Conservation (phyloP, 305 asterid species). For the Fraxinus paxiana region DNA sequence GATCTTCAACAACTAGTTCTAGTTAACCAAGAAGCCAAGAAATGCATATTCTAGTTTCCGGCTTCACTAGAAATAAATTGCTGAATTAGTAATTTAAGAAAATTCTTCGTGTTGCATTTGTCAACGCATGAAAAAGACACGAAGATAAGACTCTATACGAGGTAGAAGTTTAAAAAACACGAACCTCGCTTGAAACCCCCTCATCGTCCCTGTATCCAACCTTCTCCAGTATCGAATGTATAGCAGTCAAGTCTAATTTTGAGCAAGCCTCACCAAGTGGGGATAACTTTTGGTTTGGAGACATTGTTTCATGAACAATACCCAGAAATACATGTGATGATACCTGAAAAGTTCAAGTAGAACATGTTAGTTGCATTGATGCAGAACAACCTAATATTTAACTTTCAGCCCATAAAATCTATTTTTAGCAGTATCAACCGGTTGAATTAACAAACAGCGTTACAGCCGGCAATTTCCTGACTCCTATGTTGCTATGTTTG, state of each 20-base stretch:
- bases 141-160: neutral
- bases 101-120: neutral
- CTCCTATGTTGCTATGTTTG: neutral
- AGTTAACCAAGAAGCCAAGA: neutral
- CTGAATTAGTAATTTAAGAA: neutral
- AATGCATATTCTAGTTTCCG: neutral
- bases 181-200: slow-evolving; percentile 43
- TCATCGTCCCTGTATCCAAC: slow-evolving; percentile 49
- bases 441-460: neutral
- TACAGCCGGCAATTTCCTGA: neutral
- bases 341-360: slow-evolving; percentile 29
- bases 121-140: neutral
- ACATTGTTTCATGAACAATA: slow-evolving; percentile 31
- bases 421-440: neutral
- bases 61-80: neutral
- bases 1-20: neutral
- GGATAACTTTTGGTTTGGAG: slow-evolving; percentile 28
- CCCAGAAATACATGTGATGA: slow-evolving; percentile 40
- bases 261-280: slow-evolving; percentile 58
- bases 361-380: neutral
- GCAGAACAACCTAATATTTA: neutral
- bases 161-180: slow-evolving; percentile 7
- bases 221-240: slow-evolving; percentile 42
- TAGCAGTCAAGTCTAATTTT: slow-evolving; percentile 38
- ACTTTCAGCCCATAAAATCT: neutral